Conservation (phyloP, 352 stramenopile species). For the Halophytophthora batemanensis region DNA sequence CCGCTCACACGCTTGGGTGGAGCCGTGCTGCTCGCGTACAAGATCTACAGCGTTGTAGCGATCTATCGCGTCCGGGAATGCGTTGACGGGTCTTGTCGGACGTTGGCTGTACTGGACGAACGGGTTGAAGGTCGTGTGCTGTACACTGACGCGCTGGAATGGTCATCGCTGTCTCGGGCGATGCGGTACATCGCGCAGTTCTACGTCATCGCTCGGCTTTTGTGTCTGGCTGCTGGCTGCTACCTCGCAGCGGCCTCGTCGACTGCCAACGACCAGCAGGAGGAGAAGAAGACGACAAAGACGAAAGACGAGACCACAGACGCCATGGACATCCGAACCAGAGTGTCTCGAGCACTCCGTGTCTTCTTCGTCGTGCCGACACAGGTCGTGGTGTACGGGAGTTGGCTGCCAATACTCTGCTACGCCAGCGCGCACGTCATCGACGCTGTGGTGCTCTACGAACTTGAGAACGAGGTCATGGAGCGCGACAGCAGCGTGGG, state of each 20-base stretch:
- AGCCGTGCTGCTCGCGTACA: conserved; percentile 46
- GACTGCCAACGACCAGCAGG: background rate
- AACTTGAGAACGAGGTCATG: conserved; percentile 41
- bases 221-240: conserved; percentile 30
- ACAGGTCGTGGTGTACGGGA: conserved; percentile 52
- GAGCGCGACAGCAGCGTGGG: conserved; percentile 24
- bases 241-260: conserved; percentile 17
- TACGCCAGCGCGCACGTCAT: conserved; percentile 51
- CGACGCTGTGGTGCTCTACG: conserved; percentile 48
- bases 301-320: background rate
- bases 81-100: conserved; percentile 21
- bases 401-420: conserved; percentile 42
- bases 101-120: conserved; percentile 32
- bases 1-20: conserved; percentile 44
- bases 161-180: conserved; percentile 40
- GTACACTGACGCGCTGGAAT: conserved; percentile 54
- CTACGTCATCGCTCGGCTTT: conserved; percentile 39
- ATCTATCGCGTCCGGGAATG: conserved; percentile 42
- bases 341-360: conserved; percentile 17
- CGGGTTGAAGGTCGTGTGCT: conserved; percentile 48
- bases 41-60: conserved; percentile 50
- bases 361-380: conserved; percentile 48
- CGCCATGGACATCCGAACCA: background rate
- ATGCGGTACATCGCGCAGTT: conserved; percentile 44
- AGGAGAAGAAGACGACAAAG: background rate